Evolutionary conservation across 2,329 filamentous ascomycete genomes (phyloP), one percentile per base, ranked within the genome.

Genomic region (Plectosphaerella cucumerina): DNA sequence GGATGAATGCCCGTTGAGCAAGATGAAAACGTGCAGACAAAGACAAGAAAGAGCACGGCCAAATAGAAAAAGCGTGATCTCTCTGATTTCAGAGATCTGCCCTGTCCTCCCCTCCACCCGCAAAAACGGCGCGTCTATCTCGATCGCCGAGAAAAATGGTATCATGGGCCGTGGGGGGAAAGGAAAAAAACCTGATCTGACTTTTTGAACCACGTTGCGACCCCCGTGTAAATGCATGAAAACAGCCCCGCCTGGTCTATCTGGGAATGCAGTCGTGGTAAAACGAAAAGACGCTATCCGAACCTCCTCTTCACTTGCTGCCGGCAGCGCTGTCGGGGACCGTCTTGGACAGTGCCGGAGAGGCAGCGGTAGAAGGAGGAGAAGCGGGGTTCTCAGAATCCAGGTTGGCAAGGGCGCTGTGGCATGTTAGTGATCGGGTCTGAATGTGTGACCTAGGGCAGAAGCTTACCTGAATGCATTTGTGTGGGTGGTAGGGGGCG

Each of bases 401-500:
- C 81, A 77, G 80, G 62, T 74, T 82, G 61, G 79, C 81, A 56
- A 84, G 72, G 56, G 82, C 71, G 65, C 81, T 84, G 56, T 23
- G 20, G 20, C 15, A 42, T 20, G 39, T 42, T 18, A 42, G 39
- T 18, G 6, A 37, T 15, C 8, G 14, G 14, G 3, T 37, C 35
- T 8, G 8, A 37, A 14, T 15, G 8, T 1, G 8, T 31, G 20
- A 20, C n/a, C n/a, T n/a, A n/a, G n/a, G n/a, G n/a, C 18, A 3
- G 6, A 10, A 8, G 33, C 87, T 79, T 84, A 97, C 92, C 90
- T 93, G 76, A 96, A 99, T 60, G 92, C 87, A 77, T 99, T 99
- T 60, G 86, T 84, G 64, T 88, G 88, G 53, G 83, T 86, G 49
- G 81, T 80, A 44, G 91, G 89, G 50, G 92, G 92, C 46, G 93